These are phyloP conservation scores for Termitomyces sp. DNA, from an alignment of 1,284 basidiomycete genomes.

Conservation along the genomic window DNA sequence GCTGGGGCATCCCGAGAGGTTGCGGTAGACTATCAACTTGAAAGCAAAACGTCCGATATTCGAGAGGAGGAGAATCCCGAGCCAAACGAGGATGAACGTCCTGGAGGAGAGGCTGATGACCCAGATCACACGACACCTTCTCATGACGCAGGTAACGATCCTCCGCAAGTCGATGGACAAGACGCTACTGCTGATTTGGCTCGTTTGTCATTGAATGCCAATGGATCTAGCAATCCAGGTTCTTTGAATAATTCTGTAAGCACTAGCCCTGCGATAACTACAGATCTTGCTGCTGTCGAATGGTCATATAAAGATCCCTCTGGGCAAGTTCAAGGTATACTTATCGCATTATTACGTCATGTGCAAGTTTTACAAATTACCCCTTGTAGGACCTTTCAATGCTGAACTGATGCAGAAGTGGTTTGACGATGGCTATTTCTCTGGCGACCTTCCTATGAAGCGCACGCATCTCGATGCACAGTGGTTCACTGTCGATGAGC, in stretches of 20 bases:
- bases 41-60: slow-evolving; percentile 40
- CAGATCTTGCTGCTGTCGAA: slow-evolving; percentile 66
- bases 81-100: slow-evolving; percentile 6
- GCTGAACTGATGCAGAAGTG: slow-evolving; percentile 95
- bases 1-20: slow-evolving; percentile 32
- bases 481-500: slow-evolving; percentile 60
- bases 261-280: slow-evolving; percentile 37
- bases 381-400: slow-evolving; percentile 78
- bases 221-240: slow-evolving; percentile 10
- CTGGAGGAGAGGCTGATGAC: slow-evolving; percentile 3
- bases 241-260: slow-evolving; percentile 17
- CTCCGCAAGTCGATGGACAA: slow-evolving; percentile 5
- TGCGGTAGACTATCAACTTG: slow-evolving; percentile 32
- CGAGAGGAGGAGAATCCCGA: slow-evolving; percentile 45
- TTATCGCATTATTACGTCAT: neutral
- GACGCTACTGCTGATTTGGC: slow-evolving; percentile 15
- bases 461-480: slow-evolving; percentile 62
- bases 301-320: slow-evolving; percentile 94
- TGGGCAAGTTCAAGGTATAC: slow-evolving; percentile 81
- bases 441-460: slow-evolving; percentile 80
- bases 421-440: slow-evolving; percentile 91
- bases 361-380: slow-evolving; percentile 13
- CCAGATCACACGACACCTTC: slow-evolving; percentile 2
- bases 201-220: slow-evolving; percentile 15
- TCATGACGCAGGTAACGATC: neutral